Conservation (phyloP, 192 early-diverging fungal genomes). For the Chytriomyces sp. region DNA sequence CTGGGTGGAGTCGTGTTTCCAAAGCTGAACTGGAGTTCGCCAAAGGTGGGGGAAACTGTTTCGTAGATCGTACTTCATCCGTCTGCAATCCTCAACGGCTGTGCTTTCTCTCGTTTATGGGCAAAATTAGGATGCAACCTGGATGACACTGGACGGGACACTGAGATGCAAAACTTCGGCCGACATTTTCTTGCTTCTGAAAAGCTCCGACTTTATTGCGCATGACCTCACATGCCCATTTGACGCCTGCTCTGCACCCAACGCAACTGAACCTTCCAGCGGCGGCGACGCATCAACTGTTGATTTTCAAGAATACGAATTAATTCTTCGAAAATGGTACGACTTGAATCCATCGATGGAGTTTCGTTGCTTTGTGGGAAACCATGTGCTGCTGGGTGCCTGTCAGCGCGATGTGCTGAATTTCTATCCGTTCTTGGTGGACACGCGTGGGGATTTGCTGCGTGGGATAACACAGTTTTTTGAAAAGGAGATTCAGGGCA, state of each 20-base stretch:
- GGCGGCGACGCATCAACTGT: background rate
- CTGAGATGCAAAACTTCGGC: constrained; percentile 75
- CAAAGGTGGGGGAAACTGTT: constrained; percentile 57
- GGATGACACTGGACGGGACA: constrained; percentile 82
- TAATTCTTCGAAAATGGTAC: constrained; percentile 91
- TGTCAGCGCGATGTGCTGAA: constrained; percentile 83
- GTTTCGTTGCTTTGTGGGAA: constrained; percentile 92
- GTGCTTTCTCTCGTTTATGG: constrained; percentile 1
- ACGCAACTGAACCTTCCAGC: background rate
- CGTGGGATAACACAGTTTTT: constrained; percentile 71
- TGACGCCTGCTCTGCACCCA: constrained; percentile 62
- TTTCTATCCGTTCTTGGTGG: constrained; percentile 78
- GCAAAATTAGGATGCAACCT: constrained; percentile 75
- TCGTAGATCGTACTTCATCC: constrained; percentile 8
- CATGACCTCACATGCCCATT: constrained; percentile 81
- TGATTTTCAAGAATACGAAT: constrained; percentile 57
- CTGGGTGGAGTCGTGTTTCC: constrained; percentile 87
- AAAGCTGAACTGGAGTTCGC: constrained; percentile 95
- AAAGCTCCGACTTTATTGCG: constrained; percentile 88
- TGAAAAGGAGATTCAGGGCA: constrained; percentile 60
- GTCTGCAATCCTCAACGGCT: background rate
- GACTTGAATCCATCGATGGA: constrained; percentile 90
- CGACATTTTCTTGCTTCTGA: constrained; percentile 89
- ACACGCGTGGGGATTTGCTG: constrained; percentile 57
- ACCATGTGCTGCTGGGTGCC: constrained; percentile 74